Evolutionary conservation across 2,329 filamentous ascomycete species (phyloP).

Genomic region (Simplicillium sp.): DNA sequence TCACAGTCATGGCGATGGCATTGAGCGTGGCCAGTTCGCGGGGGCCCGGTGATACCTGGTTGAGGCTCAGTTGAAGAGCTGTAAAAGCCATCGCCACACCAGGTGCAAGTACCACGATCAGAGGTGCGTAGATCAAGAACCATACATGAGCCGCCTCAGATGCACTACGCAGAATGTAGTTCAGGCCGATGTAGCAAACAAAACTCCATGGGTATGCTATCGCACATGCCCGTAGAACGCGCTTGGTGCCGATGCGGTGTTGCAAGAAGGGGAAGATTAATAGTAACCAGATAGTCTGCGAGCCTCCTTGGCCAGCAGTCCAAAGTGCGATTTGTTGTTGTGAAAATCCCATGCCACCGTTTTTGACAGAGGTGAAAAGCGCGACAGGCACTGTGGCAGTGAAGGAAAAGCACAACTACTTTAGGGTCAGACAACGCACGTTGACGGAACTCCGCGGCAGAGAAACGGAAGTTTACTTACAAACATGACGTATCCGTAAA

Average conservation of each 20-base stretch:
- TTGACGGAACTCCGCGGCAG: not conserved
- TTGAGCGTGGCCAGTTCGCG: slow-evolving; percentile 62
- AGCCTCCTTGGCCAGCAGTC: slow-evolving; percentile 52
- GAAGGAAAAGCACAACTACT: slow-evolving; percentile 40
- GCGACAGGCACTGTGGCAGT: slow-evolving; percentile 63
- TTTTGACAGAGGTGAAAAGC: slow-evolving; percentile 49
- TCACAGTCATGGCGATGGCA: slow-evolving; percentile 46
- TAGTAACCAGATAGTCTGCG: slow-evolving; percentile 64
- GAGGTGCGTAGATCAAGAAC: slow-evolving; percentile 47
- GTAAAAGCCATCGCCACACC: slow-evolving; percentile 64
- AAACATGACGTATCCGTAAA: slow-evolving; percentile 57
- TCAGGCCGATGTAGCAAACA: slow-evolving; percentile 43
- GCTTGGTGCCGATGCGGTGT: slow-evolving; percentile 53
- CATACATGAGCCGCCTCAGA: slow-evolving; percentile 20
- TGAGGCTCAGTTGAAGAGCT: slow-evolving; percentile 61
- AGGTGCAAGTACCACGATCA: slow-evolving; percentile 40
- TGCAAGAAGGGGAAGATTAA: slow-evolving; percentile 62
- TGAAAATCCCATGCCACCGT: slow-evolving; percentile 58
- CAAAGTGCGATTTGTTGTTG: slow-evolving; percentile 55
- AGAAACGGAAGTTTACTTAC: slow-evolving; percentile 28
- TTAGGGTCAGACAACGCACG: slow-evolving; percentile 13
- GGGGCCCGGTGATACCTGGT: slow-evolving; percentile 60
- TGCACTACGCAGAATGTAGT: slow-evolving; percentile 26
- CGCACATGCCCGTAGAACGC: slow-evolving; percentile 48
- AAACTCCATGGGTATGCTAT: slow-evolving; percentile 56